Percentiles rank a stretch among this genome's conserved stretches.
These are phyloP conservation scores for Cicer pinnatifidum DNA, from an alignment of 306 rosid genomes.

Conservation along the genomic window DNA sequence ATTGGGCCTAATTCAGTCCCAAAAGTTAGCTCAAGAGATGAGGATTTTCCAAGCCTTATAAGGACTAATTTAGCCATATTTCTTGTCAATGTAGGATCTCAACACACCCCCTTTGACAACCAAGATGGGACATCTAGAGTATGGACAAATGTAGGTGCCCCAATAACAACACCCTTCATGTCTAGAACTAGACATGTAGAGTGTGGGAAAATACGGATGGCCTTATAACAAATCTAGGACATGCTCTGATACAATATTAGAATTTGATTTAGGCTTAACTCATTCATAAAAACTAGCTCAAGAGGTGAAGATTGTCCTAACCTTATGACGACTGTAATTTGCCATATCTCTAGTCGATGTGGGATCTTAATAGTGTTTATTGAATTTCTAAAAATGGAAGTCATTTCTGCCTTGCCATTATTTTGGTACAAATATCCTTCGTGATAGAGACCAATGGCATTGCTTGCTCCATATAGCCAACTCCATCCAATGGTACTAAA, in stretches of 20 bases:
- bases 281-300: neutral
- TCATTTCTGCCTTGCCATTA: conserved; percentile 11
- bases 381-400: conserved; percentile 36
- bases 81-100: conserved; percentile 2
- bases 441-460: conserved; percentile 13
- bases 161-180: conserved; percentile 12
- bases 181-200: neutral
- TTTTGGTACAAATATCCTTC: conserved; percentile 1
- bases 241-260: neutral
- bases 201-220: neutral
- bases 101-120: neutral
- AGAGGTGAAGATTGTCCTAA: neutral
- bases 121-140: neutral
- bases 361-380: conserved; percentile 10
- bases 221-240: neutral
- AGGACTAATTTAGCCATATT: conserved; percentile 3
- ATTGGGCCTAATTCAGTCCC: neutral
- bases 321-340: neutral
- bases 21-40: neutral
- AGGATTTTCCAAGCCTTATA: neutral
- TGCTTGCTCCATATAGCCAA: conserved; percentile 13
- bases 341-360: neutral
- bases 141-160: neutral
- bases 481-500: conserved; percentile 7
- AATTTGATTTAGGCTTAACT: neutral